Percentiles rank a stretch among this genome's conserved stretches.
phyloP scores from a whole-genome alignment of 78 protist species.

The Corallochytrium limacisporum region DNA sequence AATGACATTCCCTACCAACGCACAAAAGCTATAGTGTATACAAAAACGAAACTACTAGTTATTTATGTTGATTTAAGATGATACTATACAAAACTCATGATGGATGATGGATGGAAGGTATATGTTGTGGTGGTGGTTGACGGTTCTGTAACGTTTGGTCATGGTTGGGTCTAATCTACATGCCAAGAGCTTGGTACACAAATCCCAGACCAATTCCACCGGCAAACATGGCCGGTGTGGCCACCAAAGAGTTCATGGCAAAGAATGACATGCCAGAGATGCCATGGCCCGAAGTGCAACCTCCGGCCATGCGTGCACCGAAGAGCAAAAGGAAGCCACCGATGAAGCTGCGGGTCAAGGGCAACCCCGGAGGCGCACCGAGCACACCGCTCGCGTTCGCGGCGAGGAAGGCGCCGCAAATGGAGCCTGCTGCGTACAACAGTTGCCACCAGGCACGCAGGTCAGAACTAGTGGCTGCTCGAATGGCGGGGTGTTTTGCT shows the following conservation, averaged over 20 bases:
- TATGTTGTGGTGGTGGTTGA: too few species aligned
- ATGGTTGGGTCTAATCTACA: too few species aligned
- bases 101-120: too few species aligned
- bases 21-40: too few species aligned
- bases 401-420: background rate
- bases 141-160: too few species aligned
- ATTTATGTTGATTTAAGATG: too few species aligned
- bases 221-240: background rate
- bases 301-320: constrained; percentile 32
- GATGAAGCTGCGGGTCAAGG: background rate
- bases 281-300: constrained; percentile 36
- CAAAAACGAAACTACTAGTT: too few species aligned
- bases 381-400: background rate
- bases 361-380: background rate
- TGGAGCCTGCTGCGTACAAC: too few species aligned
- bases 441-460: constrained; percentile 1
- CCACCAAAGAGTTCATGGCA: background rate
- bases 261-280: background rate
- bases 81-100: too few species aligned
- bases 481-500: background rate
- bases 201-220: too few species aligned
- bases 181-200: too few species aligned
- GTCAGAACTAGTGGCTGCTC: background rate
- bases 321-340: constrained; percentile 24
- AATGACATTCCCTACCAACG: too few species aligned